These are phyloP conservation scores for Papiliotrema flavescens DNA, from an alignment of 1,284 basidiomycete species.

Conservation along the genomic window DNA sequence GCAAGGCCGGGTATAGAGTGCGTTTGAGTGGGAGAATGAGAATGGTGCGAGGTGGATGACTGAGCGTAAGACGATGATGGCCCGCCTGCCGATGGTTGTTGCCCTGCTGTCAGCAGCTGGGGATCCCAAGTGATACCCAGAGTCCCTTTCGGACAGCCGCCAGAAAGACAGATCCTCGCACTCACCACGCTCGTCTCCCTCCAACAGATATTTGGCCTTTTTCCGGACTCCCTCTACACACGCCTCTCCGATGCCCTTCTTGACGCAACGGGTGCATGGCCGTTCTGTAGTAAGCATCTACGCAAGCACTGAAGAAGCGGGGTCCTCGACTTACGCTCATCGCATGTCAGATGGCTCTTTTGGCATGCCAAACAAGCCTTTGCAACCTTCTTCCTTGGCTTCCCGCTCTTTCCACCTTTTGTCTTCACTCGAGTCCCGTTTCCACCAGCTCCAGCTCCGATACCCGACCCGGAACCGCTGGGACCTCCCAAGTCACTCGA, in stretches of 20 bases:
- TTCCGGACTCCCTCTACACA: constrained; percentile 94
- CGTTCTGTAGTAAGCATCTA: constrained; percentile 58
- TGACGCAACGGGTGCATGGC: constrained; percentile 90
- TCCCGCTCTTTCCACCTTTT: constrained; percentile 15
- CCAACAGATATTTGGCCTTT: constrained; percentile 94
- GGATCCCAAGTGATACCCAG: too few species aligned
- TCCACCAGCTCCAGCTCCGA: background rate
- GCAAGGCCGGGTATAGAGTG: background rate
- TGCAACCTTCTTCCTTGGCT: constrained; percentile 46
- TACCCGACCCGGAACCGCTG: background rate
- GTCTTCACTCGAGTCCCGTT: background rate
- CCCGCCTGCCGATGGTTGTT: too few species aligned
- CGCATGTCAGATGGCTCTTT: constrained; percentile 90
- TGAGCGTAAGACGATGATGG: background rate
- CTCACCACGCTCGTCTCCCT: constrained; percentile 84
- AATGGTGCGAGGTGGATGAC: background rate
- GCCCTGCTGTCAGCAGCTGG: too few species aligned
- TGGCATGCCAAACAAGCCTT: constrained; percentile 90
- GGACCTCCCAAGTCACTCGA: background rate
- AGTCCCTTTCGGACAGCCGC: too few species aligned
- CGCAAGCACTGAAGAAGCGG: background rate
- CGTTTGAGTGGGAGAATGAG: background rate
- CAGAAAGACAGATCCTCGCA: constrained; percentile 7
- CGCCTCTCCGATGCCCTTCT: constrained; percentile 81
- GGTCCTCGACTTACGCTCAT: constrained; percentile 69